Evolutionary conservation across 768 basidiomycete genomes (phyloP).

Genomic region (Cyathus striatus): DNA sequence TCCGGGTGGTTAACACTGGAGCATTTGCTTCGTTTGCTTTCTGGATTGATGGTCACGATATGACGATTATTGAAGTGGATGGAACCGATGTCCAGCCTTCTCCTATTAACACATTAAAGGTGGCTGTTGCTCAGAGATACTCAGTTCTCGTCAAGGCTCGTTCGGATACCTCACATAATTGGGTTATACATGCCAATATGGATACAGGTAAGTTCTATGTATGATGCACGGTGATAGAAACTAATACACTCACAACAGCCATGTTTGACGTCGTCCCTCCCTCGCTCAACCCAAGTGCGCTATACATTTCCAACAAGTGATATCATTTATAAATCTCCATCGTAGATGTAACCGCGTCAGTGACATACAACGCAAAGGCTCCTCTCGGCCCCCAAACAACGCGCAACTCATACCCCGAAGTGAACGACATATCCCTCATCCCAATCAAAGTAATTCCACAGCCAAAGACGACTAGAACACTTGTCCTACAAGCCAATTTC

Average conservation of each 20-base stretch:
- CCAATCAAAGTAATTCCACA: background rate
- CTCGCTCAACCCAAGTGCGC: background rate
- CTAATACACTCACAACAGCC: background rate
- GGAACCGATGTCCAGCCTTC: background rate
- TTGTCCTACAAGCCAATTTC: background rate
- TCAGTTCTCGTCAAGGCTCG: background rate
- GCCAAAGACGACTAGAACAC: background rate
- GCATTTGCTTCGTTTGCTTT: slow-evolving; percentile 76
- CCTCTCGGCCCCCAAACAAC: background rate
- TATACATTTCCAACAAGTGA: background rate
- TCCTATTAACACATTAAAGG: background rate
- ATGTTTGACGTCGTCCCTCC: background rate
- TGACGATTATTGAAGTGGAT: slow-evolving; percentile 30
- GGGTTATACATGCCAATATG: background rate
- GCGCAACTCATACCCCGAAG: background rate
- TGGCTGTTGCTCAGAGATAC: background rate
- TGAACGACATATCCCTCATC: background rate
- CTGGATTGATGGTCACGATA: slow-evolving; percentile 86
- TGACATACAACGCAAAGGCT: background rate
- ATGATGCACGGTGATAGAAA: background rate
- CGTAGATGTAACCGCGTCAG: background rate
- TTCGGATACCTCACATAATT: background rate
- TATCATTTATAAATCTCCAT: background rate
- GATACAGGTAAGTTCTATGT: background rate
- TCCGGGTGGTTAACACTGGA: slow-evolving; percentile 79